A percentile compares a stretch with the other conserved stretches of the same genome.
Conservation (phyloP, 148 eudicot genomes). For the Nyssa sinensis region DNA sequence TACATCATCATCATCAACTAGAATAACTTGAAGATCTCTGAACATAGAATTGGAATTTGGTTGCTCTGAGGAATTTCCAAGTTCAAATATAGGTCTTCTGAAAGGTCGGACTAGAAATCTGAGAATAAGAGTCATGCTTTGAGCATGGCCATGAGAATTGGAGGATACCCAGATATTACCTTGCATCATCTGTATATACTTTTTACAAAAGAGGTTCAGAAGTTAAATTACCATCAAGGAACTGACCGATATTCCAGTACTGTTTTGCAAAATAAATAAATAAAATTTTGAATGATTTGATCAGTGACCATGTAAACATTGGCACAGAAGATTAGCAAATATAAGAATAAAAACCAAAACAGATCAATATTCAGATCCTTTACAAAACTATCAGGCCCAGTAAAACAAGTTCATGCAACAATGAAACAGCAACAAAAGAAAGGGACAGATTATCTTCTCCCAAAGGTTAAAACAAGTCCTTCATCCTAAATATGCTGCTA, state of each 20-base stretch:
- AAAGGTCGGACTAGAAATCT: slow-evolving; percentile 44
- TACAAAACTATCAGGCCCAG: neutral
- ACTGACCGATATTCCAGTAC: too few relatives aligned
- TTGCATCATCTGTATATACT: slow-evolving; percentile 62
- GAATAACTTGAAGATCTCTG: slow-evolving; percentile 48
- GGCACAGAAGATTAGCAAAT: neutral
- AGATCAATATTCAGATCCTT: neutral
- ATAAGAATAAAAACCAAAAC: neutral
- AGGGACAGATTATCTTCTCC: neutral
- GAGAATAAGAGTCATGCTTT: slow-evolving; percentile 58
- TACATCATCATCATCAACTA: slow-evolving; percentile 67
- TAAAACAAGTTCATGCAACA: neutral
- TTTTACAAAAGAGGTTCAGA: neutral
- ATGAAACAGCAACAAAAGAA: neutral
- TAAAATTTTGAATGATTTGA: neutral
- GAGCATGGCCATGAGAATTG: slow-evolving; percentile 42
- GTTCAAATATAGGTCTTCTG: slow-evolving; percentile 22
- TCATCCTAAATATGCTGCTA: neutral
- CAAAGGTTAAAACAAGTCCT: neutral
- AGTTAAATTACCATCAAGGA: neutral
- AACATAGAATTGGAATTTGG: slow-evolving; percentile 29
- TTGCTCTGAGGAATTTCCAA: slow-evolving; percentile 30
- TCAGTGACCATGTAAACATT: neutral
- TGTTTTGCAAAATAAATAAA: neutral
- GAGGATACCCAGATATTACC: slow-evolving; percentile 72